These are phyloP conservation scores for Gymnopus androsaceus DNA, from an alignment of 1,284 basidiomycete genomes.

Conservation along the genomic window DNA sequence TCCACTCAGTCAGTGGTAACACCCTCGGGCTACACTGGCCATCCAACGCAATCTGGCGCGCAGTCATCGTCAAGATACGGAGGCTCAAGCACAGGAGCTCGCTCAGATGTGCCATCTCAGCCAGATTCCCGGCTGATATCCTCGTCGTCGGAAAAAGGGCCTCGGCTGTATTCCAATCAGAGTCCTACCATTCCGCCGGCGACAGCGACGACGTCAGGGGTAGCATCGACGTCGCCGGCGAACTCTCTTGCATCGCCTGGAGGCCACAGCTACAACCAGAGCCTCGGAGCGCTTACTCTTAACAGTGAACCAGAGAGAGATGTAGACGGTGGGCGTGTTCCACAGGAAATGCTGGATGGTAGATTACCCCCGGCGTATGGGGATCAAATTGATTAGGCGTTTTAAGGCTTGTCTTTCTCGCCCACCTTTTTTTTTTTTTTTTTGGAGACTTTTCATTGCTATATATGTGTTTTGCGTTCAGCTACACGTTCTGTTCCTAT, in stretches of 20 bases:
- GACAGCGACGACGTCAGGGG: neutral
- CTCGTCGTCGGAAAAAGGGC: neutral
- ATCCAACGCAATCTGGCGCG: neutral
- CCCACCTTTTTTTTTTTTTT: neutral
- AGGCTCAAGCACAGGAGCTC: neutral
- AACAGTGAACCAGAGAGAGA: constrained; percentile 16
- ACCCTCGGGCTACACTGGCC: neutral
- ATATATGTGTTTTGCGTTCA: too few species aligned
- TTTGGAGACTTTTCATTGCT: too few species aligned
- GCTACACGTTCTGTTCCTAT: too few species aligned
- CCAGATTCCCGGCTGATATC: neutral
- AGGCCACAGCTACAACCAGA: neutral
- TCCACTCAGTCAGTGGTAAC: too few species aligned
- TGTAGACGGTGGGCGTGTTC: constrained; percentile 22
- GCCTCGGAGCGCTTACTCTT: neutral
- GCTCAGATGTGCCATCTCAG: neutral
- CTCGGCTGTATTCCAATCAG: neutral
- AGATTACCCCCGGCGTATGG: constrained; percentile 27
- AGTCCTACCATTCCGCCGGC: neutral
- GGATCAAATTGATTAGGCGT: constrained; percentile 17
- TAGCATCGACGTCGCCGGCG: neutral
- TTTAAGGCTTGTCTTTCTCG: neutral
- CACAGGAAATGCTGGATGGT: constrained; percentile 18
- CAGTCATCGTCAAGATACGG: neutral
- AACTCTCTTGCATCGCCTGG: neutral